Conservation (phyloP, 768 basidiomycete species). For the Naematelia aurantialba region DNA sequence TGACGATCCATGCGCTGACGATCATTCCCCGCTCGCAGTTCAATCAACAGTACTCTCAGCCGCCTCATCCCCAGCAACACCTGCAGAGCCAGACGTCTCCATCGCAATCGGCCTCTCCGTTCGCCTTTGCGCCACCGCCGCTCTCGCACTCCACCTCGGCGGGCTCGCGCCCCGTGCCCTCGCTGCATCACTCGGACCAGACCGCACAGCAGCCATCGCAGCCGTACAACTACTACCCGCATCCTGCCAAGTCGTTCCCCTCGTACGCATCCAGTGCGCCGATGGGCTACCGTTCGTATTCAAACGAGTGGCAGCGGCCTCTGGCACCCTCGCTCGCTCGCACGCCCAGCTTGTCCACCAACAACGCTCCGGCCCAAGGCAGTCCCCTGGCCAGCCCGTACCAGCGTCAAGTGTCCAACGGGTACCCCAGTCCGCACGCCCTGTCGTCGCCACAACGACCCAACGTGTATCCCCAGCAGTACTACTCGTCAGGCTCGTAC, state of each 20-base stretch:
- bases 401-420: conserved; percentile 12
- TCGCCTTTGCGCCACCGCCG: conserved; percentile 44
- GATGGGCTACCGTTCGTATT: conserved; percentile 37
- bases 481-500: conserved; percentile 10
- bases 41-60: conserved; percentile 9
- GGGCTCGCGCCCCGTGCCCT: conserved; percentile 19
- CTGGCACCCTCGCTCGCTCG: conserved; percentile 16
- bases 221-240: background rate
- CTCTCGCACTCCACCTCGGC: conserved; percentile 22
- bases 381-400: conserved; percentile 12
- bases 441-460: conserved; percentile 20
- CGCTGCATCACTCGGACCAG: conserved; percentile 27
- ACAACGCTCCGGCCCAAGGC: conserved; percentile 1
- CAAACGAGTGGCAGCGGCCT: conserved; percentile 23
- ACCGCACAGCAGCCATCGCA: conserved; percentile 15
- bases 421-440: conserved; percentile 8
- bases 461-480: conserved; percentile 20
- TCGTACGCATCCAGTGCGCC: conserved; percentile 22
- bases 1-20: background rate
- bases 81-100: conserved; percentile 16
- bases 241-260: conserved; percentile 25
- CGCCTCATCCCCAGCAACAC: background rate
- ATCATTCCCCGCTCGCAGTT: background rate
- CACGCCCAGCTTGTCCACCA: conserved; percentile 21
- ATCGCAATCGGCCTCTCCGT: conserved; percentile 35